These are phyloP conservation scores for Ceratobasidium theobromae DNA, from an alignment of 1,284 basidiomycete species.

Conservation along the genomic window DNA sequence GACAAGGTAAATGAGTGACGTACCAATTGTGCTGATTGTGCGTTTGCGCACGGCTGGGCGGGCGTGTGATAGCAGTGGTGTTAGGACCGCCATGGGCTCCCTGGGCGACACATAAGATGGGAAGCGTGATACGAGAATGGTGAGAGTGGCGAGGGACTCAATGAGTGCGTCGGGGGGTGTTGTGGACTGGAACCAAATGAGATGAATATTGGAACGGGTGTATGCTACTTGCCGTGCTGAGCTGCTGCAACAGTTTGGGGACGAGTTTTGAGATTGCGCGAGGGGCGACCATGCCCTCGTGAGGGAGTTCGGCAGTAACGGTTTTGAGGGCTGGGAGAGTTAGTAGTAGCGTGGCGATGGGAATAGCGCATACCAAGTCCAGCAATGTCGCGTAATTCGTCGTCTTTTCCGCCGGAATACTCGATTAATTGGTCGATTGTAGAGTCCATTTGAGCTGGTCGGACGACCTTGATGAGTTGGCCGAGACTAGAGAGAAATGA, in stretches of 20 bases:
- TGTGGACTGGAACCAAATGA: slow-evolving; percentile 49
- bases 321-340: slow-evolving; percentile 78
- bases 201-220: slow-evolving; percentile 34
- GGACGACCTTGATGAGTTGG: slow-evolving; percentile 82
- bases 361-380: slow-evolving; percentile 67
- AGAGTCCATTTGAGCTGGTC: slow-evolving; percentile 76
- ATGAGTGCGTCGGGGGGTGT: slow-evolving; percentile 83
- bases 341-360: neutral
- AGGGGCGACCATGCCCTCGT: slow-evolving; percentile 72
- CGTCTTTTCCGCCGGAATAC: slow-evolving; percentile 81
- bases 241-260: slow-evolving; percentile 78
- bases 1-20: slow-evolving; percentile 23
- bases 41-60: slow-evolving; percentile 88
- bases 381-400: slow-evolving; percentile 91
- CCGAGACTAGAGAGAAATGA: slow-evolving; percentile 59
- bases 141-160: slow-evolving; percentile 87
- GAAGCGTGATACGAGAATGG: slow-evolving; percentile 89
- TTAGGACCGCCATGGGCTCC: slow-evolving; percentile 66
- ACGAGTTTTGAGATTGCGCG: slow-evolving; percentile 83
- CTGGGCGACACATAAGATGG: slow-evolving; percentile 60
- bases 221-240: slow-evolving; percentile 62
- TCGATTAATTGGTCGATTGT: slow-evolving; percentile 87
- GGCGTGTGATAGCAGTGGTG: slow-evolving; percentile 71
- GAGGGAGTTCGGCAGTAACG: slow-evolving; percentile 85
- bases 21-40: slow-evolving; percentile 74